These are phyloP conservation scores for Groenewaldozyma salmanticensis DNA, from an alignment of 805 yeast species.

Conservation along the genomic window DNA sequence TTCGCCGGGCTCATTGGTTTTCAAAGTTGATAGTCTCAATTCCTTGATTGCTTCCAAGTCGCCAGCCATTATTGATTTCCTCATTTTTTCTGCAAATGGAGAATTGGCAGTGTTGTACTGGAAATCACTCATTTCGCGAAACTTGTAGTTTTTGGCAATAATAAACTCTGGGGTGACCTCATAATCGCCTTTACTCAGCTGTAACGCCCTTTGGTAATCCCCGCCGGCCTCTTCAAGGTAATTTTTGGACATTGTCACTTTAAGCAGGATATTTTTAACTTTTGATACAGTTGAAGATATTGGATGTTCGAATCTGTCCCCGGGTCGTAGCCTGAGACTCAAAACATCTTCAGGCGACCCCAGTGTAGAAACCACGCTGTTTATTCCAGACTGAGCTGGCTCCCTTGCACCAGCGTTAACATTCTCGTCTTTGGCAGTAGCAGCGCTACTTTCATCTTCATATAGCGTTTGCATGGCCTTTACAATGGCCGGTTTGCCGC, in stretches of 20 bases:
- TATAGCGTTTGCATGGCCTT: conserved; percentile 19
- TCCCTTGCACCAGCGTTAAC: too few relatives aligned
- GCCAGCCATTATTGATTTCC: conserved; percentile 34
- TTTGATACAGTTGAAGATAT: conserved; percentile 27
- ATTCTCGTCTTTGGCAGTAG: neutral
- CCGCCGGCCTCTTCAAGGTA: conserved; percentile 21
- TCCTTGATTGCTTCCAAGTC: conserved; percentile 33
- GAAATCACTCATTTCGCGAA: conserved; percentile 82
- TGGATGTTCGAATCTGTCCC: conserved; percentile 39
- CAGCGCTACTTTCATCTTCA: neutral
- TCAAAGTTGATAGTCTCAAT: conserved; percentile 25
- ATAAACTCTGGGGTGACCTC: conserved; percentile 54
- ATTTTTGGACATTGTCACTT: conserved; percentile 24
- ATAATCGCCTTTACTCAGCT: conserved; percentile 45
- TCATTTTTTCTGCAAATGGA: conserved; percentile 34
- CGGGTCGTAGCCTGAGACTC: conserved; percentile 29
- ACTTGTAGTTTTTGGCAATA: conserved; percentile 58
- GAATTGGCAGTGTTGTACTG: conserved; percentile 60
- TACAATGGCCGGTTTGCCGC: conserved; percentile 37
- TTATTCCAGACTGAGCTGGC: too few relatives aligned
- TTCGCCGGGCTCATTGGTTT: conserved; percentile 18
- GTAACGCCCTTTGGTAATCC: conserved; percentile 50
- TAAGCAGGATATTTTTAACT: conserved; percentile 24
- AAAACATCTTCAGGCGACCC: conserved; percentile 21
- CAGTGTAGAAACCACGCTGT: too few relatives aligned